Conservation (phyloP, 768 basidiomycete genomes). For the Leccinum variicolor region DNA sequence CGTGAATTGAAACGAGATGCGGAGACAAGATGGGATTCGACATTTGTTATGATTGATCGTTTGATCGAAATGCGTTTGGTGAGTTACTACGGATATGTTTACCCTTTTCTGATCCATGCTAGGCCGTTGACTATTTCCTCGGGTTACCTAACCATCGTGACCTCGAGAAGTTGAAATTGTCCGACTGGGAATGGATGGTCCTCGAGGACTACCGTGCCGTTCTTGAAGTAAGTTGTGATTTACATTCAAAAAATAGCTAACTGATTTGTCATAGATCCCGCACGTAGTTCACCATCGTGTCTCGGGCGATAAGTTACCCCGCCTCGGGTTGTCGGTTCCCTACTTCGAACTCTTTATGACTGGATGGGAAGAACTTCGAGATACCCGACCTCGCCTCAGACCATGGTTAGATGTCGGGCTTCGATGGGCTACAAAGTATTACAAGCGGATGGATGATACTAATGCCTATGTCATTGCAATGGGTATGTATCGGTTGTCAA, state of each 20-base stretch:
- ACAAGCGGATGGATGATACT: not conserved
- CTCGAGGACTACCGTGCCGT: not conserved
- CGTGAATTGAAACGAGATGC: not conserved
- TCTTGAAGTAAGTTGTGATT: not conserved
- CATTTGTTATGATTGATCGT: not conserved
- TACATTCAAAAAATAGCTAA: not conserved
- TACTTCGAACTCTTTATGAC: not conserved
- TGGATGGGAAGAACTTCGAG: not conserved
- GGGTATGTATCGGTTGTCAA: not conserved
- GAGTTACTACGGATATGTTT: not conserved
- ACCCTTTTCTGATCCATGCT: not conserved
- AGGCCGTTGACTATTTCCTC: no score
- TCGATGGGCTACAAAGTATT: not conserved
- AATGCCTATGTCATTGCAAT: not conserved
- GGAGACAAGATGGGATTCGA: not conserved
- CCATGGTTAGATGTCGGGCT: not conserved
- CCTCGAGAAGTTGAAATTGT: not conserved
- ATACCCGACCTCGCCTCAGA: not conserved
- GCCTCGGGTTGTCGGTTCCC: not conserved
- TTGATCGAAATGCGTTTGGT: not conserved
- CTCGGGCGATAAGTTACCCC: not conserved
- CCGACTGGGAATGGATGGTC: not conserved
- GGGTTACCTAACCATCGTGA: not conserved
- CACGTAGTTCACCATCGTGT: not conserved
- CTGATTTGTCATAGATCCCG: not conserved